Evolutionary conservation across 805 yeast genomes (phyloP), one percentile per base, ranked within the genome.

Genomic region (Teunomyces funiuensis): DNA sequence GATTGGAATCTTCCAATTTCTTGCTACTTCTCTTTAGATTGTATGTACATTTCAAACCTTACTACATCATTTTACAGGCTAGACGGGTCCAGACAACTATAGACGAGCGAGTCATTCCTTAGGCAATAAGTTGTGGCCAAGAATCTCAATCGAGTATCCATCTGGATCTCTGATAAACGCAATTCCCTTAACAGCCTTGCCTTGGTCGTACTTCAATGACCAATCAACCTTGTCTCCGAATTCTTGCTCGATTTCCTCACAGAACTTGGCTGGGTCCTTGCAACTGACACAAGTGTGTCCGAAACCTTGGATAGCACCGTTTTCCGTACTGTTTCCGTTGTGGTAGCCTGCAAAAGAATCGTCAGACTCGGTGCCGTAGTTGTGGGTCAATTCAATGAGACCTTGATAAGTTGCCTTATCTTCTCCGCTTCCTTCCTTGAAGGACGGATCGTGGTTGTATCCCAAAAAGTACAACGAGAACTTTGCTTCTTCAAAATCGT

Each of bases 341-440:
- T 89, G 95, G 64, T 91, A 93, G 18, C 76, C 75, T 39, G 73
- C 66, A 67, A 88, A 87, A 4, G 75, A 73, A 13, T 76, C 73
- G 47, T 91, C 96, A 15, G 67, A 56, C 60, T 93, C 99, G 16
- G 97, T 88, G 16, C 98, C 99, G 83, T 88, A 91, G 69, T 93
- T 93, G 69, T 88, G 91, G 36, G 98, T 91, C 58, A 93, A 74
- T 66, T 93, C 99, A 41, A 93, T 63, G 9, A 93, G 65, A 15
- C 91, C 83, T 60, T 87, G 88, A 45, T 81, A 67, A 39, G 51
- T 39, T 5, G 74, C 61, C 50, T 71, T 75, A 2, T 53, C 51
- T 2, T 41, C 49, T 25, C 42, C 54, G 3, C 58, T 50, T 31
- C 73, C 72, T 42, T 75, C 82, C 51, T 67, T 57, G 53, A 65